These are phyloP conservation scores for Mycena pura DNA, from an alignment of 768 basidiomycete genomes.

Conservation along the genomic window DNA sequence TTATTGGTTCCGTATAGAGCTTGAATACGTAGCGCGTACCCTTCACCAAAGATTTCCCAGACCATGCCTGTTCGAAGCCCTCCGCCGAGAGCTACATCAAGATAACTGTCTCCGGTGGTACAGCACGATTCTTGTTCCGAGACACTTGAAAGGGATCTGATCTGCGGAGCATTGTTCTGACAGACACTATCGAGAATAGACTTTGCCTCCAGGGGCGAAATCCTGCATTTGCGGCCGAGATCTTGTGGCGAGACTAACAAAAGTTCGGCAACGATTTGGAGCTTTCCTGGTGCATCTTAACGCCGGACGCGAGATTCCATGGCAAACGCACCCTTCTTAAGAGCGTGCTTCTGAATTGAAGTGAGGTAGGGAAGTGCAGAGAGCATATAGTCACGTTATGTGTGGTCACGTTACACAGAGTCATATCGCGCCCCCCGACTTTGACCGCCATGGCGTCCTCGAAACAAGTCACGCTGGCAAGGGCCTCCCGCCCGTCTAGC, in stretches of 20 bases:
- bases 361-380: slow-evolving; percentile 33
- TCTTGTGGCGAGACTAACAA: slow-evolving; percentile 56
- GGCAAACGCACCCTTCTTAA: slow-evolving; percentile 44
- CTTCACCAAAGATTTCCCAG: slow-evolving; percentile 90
- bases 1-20: slow-evolving; percentile 13
- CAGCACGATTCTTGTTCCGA: slow-evolving; percentile 52
- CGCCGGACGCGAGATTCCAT: neutral
- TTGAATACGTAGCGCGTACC: slow-evolving; percentile 50
- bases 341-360: slow-evolving; percentile 36
- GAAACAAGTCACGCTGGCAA: slow-evolving; percentile 38
- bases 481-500: slow-evolving; percentile 37
- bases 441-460: slow-evolving; percentile 35
- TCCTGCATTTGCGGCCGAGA: slow-evolving; percentile 61
- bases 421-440: neutral
- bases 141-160: slow-evolving; percentile 50
- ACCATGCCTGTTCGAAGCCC: slow-evolving; percentile 81
- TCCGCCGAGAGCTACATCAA: slow-evolving; percentile 79
- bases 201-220: slow-evolving; percentile 56
- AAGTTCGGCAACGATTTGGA: slow-evolving; percentile 55
- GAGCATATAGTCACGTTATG: neutral
- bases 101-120: slow-evolving; percentile 73
- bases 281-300: slow-evolving; percentile 48
- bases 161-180: slow-evolving; percentile 44
- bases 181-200: slow-evolving; percentile 59
- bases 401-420: neutral